Evolutionary conservation across 352 stramenopile genomes (phyloP), one percentile per base, ranked within the genome.

Genomic region (Phytophthora tubulina): DNA sequence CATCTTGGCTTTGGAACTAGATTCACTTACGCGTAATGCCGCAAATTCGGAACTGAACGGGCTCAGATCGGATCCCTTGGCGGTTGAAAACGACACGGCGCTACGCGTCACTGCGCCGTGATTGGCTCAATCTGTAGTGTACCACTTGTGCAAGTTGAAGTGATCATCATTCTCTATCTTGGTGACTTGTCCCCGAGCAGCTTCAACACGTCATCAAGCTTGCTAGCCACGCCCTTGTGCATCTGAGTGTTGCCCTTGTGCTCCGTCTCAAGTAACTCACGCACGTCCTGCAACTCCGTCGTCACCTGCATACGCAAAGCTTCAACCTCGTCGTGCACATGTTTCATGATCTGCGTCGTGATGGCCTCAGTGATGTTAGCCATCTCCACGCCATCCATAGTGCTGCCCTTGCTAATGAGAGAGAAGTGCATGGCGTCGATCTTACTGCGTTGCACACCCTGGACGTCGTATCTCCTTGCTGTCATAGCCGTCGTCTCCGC

Each of bases 341-440:
- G 69, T 35, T 77, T 80, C 54, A 73, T 70, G 7, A 80, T 65
- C 51, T 80, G 57, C n/a, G 73, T 65, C 21, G 73, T 67, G 55
- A 80, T 78, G 31, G 70, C 70, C n/a, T 78, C 73, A 4, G 70
- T 67, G 55, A 80, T 58, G 9, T 11, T 67, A 7, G 54, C 13
- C 46, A 77, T 42, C 27, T 80, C 73, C 13, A 67, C 31, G 32
- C 31, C 49, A 6, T 70, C 58, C 11, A 63, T 45, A 2, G 14
- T 36, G 15, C 65, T 60, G 15, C 46, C 45, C 46, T 67, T 75
- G 55, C 61, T 63, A n/a, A 65, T 62, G 4, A 75, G 30, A 30
- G 69, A 67, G 27, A 70, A 36, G 15, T 75, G 45, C 59, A 77
- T 67, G 14, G 62, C 67, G 54, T 75, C 69, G 31, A 77, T 62